Percentiles rank a stretch among this genome's conserved stretches.
Conservation (phyloP, 129 eudicot species). For the Lactuca sativa region DNA sequence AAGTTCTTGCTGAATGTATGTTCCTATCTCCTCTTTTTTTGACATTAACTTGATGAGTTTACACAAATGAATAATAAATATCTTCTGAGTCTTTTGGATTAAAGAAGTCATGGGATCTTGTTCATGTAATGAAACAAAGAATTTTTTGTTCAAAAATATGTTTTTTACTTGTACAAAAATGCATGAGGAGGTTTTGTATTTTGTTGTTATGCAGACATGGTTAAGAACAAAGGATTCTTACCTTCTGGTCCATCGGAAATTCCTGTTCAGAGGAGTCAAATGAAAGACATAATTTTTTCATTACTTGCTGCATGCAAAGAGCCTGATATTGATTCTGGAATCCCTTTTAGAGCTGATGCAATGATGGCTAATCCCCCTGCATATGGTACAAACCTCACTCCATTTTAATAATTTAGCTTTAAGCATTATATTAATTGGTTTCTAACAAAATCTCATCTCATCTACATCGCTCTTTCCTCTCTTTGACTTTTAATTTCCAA, state of each 20-base stretch:
- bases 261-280: constrained; percentile 80
- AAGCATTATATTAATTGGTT: neutral
- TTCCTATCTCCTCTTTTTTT: constrained; percentile 26
- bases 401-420: neutral
- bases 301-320: constrained; percentile 93
- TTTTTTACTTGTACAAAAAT: neutral
- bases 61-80: neutral
- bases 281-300: constrained; percentile 88
- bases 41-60: constrained; percentile 13
- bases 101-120: constrained; percentile 13
- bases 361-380: constrained; percentile 99
- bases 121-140: constrained; percentile 15
- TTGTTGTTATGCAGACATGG: constrained; percentile 66
- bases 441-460: neutral
- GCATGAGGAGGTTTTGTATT: constrained; percentile 11
- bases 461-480: neutral
- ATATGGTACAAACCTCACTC: constrained; percentile 53
- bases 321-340: constrained; percentile 87
- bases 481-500: neutral
- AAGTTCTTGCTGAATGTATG: constrained; percentile 98
- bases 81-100: constrained; percentile 1
- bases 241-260: constrained; percentile 99
- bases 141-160: neutral
- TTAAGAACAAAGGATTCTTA: constrained; percentile 95
- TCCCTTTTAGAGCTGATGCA: constrained; percentile 94